A percentile compares a stretch with the other conserved stretches of the same genome.
phyloP scores from a whole-genome alignment of 805 yeast genomes.

The Hanseniaspora taiwanica region DNA sequence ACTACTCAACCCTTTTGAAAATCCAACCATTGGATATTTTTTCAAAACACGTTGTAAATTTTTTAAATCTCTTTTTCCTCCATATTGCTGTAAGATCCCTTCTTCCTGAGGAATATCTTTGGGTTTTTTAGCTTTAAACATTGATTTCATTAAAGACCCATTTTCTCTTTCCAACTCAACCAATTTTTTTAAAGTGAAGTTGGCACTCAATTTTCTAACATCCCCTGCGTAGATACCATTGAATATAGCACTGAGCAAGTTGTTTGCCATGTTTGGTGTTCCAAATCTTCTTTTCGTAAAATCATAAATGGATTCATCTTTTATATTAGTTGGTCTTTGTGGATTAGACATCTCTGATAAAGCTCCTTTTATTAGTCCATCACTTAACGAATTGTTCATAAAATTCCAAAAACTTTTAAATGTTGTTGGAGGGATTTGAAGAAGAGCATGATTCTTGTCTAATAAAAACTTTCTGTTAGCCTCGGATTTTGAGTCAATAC shows the following conservation, averaged over 20 bases:
- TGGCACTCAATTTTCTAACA: constrained; percentile 47
- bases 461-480: constrained; percentile 67
- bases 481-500: constrained; percentile 39
- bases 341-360: constrained; percentile 38
- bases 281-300: constrained; percentile 66
- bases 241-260: constrained; percentile 65
- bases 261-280: constrained; percentile 28
- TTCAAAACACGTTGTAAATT: constrained; percentile 28
- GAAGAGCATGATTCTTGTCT: constrained; percentile 29
- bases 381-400: constrained; percentile 29
- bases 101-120: constrained; percentile 1
- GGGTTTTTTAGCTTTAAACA: constrained; percentile 22
- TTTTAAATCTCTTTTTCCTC: constrained; percentile 24
- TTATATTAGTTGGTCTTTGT: constrained; percentile 13
- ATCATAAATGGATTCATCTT: constrained; percentile 61
- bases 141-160: constrained; percentile 44
- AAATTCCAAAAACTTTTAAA: constrained; percentile 25
- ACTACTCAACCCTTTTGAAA: constrained; percentile 42
- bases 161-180: constrained; percentile 43
- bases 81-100: background rate
- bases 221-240: constrained; percentile 94
- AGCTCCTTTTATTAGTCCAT: constrained; percentile 32
- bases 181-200: constrained; percentile 42
- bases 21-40: constrained; percentile 47
- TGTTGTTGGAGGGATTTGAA: constrained; percentile 39